A percentile compares a stretch with the other conserved stretches of the same genome.
These are phyloP conservation scores for Hibiscus mutabilis DNA, from an alignment of 345 rosid genomes.

Conservation along the genomic window DNA sequence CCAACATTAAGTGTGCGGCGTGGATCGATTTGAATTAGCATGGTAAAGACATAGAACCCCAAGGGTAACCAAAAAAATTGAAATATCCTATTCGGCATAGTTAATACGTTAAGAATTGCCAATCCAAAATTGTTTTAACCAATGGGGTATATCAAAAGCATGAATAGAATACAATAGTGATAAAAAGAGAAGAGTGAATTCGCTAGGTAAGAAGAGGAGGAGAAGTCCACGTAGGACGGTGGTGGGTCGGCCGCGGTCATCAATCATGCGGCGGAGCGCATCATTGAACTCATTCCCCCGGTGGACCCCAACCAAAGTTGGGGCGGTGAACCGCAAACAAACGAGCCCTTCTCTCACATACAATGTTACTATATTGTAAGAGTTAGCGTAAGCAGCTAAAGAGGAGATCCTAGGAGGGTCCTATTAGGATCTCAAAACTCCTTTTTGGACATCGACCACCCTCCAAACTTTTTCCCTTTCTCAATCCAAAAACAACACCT, in stretches of 20 bases:
- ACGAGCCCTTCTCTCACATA: not conserved
- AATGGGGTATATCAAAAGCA: not conserved
- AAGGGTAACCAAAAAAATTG: no score
- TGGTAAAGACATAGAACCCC: no score
- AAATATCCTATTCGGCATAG: no score
- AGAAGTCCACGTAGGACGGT: conserved; percentile 77
- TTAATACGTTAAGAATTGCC: no score
- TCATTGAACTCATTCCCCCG: conserved; percentile 37
- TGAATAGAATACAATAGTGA: not conserved
- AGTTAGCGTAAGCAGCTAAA: conserved; percentile 53
- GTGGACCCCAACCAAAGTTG: conserved; percentile 40
- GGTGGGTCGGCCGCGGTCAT: conserved; percentile 72
- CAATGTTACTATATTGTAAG: not conserved
- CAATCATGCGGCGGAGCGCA: conserved; percentile 74
- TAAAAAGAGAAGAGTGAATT: not conserved
- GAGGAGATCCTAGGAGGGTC: conserved; percentile 40
- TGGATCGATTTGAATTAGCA: no score
- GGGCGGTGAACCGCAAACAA: conserved; percentile 31
- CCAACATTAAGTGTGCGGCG: no score
- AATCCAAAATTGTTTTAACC: no score
- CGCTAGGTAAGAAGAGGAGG: conserved; percentile 1
- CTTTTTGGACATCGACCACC: conserved; percentile 31
- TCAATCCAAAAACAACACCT: conserved; percentile 14
- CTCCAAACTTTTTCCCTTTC: conserved; percentile 25
- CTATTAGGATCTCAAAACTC: conserved; percentile 26